Evolutionary conservation across 1,139 yeast genomes (phyloP).

Genomic region (Protomyces lactucae-debilis): DNA sequence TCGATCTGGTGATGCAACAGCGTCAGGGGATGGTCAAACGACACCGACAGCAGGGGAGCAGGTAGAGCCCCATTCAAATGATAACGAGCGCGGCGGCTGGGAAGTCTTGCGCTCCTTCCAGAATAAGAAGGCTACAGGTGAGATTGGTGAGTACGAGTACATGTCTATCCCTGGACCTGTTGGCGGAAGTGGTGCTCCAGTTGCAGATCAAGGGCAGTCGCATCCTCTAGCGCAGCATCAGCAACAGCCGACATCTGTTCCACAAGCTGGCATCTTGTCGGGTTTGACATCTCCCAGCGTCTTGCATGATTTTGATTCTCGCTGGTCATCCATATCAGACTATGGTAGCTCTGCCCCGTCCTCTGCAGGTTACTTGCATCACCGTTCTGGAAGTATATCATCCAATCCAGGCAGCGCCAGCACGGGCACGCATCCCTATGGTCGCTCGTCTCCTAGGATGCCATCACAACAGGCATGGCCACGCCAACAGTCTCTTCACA

Average conservation of each 20-base stretch:
- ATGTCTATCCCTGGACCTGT: conserved; percentile 9
- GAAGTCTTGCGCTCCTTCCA: conserved; percentile 23
- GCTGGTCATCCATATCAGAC: background rate
- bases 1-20: background rate
- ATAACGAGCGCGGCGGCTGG: conserved; percentile 26
- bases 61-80: conserved; percentile 2
- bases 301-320: background rate
- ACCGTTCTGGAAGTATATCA: background rate
- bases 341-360: background rate
- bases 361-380: background rate
- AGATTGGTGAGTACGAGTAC: conserved; percentile 21
- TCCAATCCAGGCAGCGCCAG: background rate
- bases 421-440: background rate
- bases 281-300: background rate
- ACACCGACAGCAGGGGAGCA: background rate
- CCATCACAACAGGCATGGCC: background rate
- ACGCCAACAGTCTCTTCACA: background rate
- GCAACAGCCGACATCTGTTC: background rate
- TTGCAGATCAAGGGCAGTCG: background rate
- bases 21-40: background rate
- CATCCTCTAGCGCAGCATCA: background rate
- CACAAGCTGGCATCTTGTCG: background rate
- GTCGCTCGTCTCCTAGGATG: background rate
- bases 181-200: conserved; percentile 26
- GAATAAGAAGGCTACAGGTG: conserved; percentile 12